phyloP scores from a whole-genome alignment of 2,329 filamentous ascomycete species.

The Aaosphaeria arxii region DNA sequence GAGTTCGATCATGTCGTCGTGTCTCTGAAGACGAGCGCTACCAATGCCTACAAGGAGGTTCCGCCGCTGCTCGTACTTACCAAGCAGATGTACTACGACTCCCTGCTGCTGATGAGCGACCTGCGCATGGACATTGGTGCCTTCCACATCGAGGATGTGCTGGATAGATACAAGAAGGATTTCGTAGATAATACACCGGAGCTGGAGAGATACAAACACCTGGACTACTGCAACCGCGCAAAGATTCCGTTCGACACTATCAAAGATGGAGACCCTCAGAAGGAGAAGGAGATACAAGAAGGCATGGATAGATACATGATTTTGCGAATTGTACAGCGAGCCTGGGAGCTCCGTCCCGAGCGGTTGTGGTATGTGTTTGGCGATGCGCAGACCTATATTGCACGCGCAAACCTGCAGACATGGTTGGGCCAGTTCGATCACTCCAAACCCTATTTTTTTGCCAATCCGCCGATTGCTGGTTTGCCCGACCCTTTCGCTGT shows the following conservation, averaged over 20 bases:
- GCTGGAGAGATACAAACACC: conserved; percentile 35
- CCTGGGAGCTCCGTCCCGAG: conserved; percentile 39
- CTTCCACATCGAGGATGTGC: conserved; percentile 37
- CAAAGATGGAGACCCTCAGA: conserved; percentile 12
- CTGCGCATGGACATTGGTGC: conserved; percentile 30
- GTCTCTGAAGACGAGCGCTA: conserved; percentile 56
- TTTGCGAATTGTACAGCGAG: conserved; percentile 33
- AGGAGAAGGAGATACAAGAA: conserved; percentile 15
- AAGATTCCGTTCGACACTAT: conserved; percentile 25
- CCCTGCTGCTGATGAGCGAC: conserved; percentile 39
- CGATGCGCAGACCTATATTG: conserved; percentile 57
- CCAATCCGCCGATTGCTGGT: conserved; percentile 35
- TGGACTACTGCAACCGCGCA: conserved; percentile 25
- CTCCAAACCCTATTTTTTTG: conserved; percentile 50
- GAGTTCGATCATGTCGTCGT: conserved; percentile 44
- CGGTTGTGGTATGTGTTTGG: conserved; percentile 60
- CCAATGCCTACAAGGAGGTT: conserved; percentile 54
- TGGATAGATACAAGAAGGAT: conserved; percentile 25
- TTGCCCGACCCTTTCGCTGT: conserved; percentile 48
- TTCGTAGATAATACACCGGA: conserved; percentile 29
- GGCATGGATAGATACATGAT: conserved; percentile 40
- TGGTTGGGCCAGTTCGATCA: conserved; percentile 54
- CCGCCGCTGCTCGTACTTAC: conserved; percentile 36
- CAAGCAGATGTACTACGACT: conserved; percentile 28
- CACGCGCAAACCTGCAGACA: conserved; percentile 51